A percentile compares a stretch with the other conserved stretches of the same genome.
Evolutionary conservation across 2,329 filamentous ascomycete genomes (phyloP).

Genomic region (Coniella lustricola): DNA sequence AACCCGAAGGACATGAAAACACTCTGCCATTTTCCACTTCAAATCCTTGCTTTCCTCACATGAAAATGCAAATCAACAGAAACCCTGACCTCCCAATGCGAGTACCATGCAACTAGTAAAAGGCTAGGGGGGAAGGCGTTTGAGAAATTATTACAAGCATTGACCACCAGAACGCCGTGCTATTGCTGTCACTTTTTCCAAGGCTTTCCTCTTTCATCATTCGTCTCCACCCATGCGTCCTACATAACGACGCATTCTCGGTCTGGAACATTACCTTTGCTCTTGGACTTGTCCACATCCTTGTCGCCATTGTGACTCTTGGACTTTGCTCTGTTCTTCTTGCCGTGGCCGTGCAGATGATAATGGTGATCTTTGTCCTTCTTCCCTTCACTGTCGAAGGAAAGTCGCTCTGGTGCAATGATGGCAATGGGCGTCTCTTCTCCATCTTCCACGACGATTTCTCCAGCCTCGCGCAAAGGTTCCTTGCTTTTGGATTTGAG

Average conservation of each 20-base stretch:
- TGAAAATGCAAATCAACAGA: background rate
- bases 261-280: conserved; percentile 32
- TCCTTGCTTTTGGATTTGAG: conserved; percentile 49
- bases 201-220: background rate
- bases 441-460: conserved; percentile 13
- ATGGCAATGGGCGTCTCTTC: conserved; percentile 12
- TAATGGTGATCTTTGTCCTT: conserved; percentile 21
- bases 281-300: conserved; percentile 30
- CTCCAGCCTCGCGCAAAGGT: conserved; percentile 28
- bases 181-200: background rate
- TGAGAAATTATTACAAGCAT: background rate
- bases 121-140: too few species aligned
- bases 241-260: conserved; percentile 44
- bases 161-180: conserved; percentile 9
- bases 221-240: background rate
- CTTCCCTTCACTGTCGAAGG: conserved; percentile 13
- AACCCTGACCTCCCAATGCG: conserved; percentile 1
- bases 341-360: conserved; percentile 25
- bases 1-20: background rate
- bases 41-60: background rate
- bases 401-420: conserved; percentile 8
- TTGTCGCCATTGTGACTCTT: conserved; percentile 23
- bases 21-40: background rate
- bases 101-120: conserved; percentile 1
- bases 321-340: conserved; percentile 30